These are phyloP conservation scores for Populus tremula DNA, from an alignment of 345 rosid species.

Conservation along the genomic window DNA sequence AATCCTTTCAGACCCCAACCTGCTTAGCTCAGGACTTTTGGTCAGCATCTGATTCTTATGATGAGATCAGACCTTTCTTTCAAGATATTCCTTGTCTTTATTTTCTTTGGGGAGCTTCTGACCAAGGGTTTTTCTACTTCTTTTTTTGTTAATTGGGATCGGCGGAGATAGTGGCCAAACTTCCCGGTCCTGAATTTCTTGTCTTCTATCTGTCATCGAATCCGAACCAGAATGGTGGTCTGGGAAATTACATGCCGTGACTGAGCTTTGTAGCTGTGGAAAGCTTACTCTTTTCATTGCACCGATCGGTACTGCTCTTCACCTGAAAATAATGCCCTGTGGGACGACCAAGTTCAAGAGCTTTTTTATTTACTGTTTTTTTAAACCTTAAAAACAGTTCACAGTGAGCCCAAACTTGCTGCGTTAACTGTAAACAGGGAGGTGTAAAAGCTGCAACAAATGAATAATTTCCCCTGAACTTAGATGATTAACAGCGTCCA, in stretches of 20 bases:
- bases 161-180: neutral
- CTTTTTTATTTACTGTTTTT: neutral
- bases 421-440: conserved; percentile 22
- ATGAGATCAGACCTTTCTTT: conserved; percentile 10
- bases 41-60: conserved; percentile 31
- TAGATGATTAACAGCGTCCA: conserved; percentile 9
- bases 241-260: neutral
- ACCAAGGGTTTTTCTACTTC: neutral
- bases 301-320: neutral
- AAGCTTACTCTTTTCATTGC: no score
- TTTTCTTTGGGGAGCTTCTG: neutral
- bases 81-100: conserved; percentile 21
- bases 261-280: neutral
- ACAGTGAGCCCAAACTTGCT: neutral
- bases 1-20: neutral
- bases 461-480: conserved; percentile 6
- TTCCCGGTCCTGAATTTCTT: neutral
- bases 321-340: neutral
- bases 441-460: conserved; percentile 29
- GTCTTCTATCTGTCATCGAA: neutral
- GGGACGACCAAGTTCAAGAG: neutral
- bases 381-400: neutral
- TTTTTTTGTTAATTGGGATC: neutral
- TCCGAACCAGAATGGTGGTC: neutral
- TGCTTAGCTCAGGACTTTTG: neutral